Base-by-base conservation (phyloP, 2,329 filamentous ascomycete species). In the Monilinia polystroma region DNA sequence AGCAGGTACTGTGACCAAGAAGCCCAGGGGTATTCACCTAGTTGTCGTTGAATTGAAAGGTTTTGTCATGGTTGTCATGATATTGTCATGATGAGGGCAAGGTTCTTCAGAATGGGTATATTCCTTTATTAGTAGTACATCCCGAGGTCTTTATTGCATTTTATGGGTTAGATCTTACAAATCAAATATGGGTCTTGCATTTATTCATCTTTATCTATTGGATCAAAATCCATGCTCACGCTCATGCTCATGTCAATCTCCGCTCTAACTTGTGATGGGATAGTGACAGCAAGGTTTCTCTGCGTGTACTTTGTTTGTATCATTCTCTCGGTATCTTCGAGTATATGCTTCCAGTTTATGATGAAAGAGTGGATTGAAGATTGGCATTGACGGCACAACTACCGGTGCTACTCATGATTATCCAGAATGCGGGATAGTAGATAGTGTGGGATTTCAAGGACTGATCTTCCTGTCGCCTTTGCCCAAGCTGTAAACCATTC, bases 141-240 rank as follows among this genome's bases (percentile, higher is more conserved):
- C 23, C 23, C 23, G 23, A 23, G 23, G 23, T 23, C 32, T 49
- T 18, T 7, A 35, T 60, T 49, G 29, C 12, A 6, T 26, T 26
- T 41, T 38, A 20, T 23, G 35, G 8, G 29, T 51, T 49, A 60
- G 43, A 12, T 51, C 58, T 60, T 47, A 60, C 7, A 51, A 60
- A 60, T 51, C 20, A 60, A 60, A 60, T 26, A 51, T 26, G 58
- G 43, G 57, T 60, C 43, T 35, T 14, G 57, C 8, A n/a, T n/a
- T 59, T 47, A 14, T 16, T 26, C 56, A 32, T 58, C 20, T 47
- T 29, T 10, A 59, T 59, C 56, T 49, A 60, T 60, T 60, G 57
- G 57, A 47, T 38, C 26, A 32, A 47, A n/a, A 3, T 29, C 45
- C 29, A 23, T 45, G n/a, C 29, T 1, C 10, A 49, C 20, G n/a